Base-by-base conservation (phyloP, 2,329 filamentous ascomycete species). In the Pleurostoma richardsiae region DNA sequence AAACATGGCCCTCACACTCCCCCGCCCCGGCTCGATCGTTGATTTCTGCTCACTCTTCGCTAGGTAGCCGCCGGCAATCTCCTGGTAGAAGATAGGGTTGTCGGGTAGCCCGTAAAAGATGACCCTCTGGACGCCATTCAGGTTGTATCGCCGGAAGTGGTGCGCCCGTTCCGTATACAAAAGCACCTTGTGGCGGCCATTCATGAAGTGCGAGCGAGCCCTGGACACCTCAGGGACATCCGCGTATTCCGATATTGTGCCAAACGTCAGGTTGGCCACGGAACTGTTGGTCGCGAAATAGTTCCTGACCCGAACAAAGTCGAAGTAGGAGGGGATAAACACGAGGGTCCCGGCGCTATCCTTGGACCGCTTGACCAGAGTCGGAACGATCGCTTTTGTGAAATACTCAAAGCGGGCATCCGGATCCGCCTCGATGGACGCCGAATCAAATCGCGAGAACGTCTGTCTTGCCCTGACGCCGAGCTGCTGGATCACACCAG, bases 91-190 rank as follows among this genome's bases (percentile, higher is more conserved):
- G 26, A 79, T 63, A 29, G 88, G 86, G 62, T 96, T 96, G 57
- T 97, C 92, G 0, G 94, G 94, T 30, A 96, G 66, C 1, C 85
- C 87, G 63, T 97, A 97, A 74, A 96, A 86, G 44, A 96, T 77
- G n/a, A 97, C 80, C 39, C 84, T 77, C 64, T 84, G 85, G 10
- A 94, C 90, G 27, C 94, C 94, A 33, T 82, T 79, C 45, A 99
- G 76, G 54, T 81, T 79, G 61, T 94, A 90, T n/a, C 94, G 79
- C 43, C 90, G 83, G 74, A 97, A 97, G 67, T 99, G 94, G 67
- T 99, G 94, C n/a, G 91, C 88, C 49, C 94, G 84, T 64, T 95
- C 92, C 2, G 91, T 95, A 69, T 97, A 99, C 11, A 99, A 73
- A 38, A 99, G 69, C 19, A 97, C 78, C 26, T 82, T 82, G 62